Evolutionary conservation across 208 protist genomes (phyloP).

Genomic region (Leishmania lainsoni): DNA sequence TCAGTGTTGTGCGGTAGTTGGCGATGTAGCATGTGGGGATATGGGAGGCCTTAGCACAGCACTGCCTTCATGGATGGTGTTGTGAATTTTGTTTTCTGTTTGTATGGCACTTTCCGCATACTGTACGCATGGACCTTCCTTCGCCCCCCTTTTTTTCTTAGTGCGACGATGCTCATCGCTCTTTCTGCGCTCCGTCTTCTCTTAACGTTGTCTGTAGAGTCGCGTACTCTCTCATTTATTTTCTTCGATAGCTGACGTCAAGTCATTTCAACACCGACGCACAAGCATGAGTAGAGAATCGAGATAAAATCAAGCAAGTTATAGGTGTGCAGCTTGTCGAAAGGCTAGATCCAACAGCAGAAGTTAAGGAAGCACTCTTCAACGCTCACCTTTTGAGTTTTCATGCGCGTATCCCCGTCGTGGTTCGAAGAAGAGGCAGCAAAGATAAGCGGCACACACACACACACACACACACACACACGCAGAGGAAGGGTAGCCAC

Average conservation of each 20-base stretch:
- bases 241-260: not conserved
- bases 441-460: not conserved
- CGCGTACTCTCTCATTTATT: not conserved
- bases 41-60: not conserved
- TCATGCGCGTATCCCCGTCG: not conserved
- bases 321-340: not conserved
- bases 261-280: not conserved
- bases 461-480: not conserved
- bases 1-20: not conserved
- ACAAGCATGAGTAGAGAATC: not conserved
- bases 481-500: not conserved
- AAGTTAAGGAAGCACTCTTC: not conserved
- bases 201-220: not conserved
- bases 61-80: not conserved
- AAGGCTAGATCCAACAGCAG: not conserved
- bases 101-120: not conserved
- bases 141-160: not conserved
- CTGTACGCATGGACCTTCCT: not conserved
- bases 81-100: not conserved
- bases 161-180: not conserved
- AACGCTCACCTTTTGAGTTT: not conserved
- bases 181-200: constrained; percentile 22
- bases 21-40: not conserved
- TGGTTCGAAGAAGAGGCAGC: not conserved
- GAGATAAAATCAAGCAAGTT: not conserved